phyloP scores from a whole-genome alignment of 2,329 filamentous ascomycete species.

The Lecanicillium sp. region DNA sequence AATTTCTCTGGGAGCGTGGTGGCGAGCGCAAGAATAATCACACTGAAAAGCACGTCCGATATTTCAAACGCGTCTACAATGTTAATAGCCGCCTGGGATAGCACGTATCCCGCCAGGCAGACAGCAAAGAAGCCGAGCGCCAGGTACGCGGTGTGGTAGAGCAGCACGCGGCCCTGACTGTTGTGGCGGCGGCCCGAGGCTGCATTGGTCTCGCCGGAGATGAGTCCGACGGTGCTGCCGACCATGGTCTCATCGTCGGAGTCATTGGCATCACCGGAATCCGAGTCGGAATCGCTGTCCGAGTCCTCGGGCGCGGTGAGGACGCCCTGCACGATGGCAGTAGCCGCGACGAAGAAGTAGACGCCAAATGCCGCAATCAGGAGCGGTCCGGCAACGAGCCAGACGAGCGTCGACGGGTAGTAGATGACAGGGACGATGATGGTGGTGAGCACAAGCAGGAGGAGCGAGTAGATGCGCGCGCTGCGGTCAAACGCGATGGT shows the following conservation, averaged over 20 bases:
- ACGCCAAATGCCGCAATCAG: constrained; percentile 36
- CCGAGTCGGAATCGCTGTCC: constrained; percentile 27
- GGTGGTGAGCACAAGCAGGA: constrained; percentile 38
- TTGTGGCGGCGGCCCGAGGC: constrained; percentile 18
- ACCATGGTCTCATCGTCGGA: constrained; percentile 21
- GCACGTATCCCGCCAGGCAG: constrained; percentile 42
- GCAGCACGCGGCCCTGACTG: background rate
- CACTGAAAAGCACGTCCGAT: constrained; percentile 41
- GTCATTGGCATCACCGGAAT: constrained; percentile 5
- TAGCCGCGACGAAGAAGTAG: constrained; percentile 39
- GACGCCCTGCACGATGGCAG: constrained; percentile 38
- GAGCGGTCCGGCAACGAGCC: constrained; percentile 28
- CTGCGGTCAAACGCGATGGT: constrained; percentile 38
- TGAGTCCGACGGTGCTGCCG: background rate
- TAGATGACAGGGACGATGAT: constrained; percentile 28
- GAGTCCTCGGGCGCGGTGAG: constrained; percentile 33
- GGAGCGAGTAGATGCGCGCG: constrained; percentile 39
- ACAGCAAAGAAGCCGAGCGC: constrained; percentile 39
- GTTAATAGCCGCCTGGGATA: constrained; percentile 39
- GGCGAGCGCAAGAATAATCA: constrained; percentile 43
- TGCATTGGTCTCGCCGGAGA: background rate
- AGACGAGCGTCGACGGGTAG: constrained; percentile 17
- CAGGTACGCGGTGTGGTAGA: constrained; percentile 30
- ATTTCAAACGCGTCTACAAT: constrained; percentile 36
- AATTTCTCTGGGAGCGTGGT: constrained; percentile 51